These are phyloP conservation scores for Boletales sp. DNA, from an alignment of 768 basidiomycete species.

Conservation along the genomic window DNA sequence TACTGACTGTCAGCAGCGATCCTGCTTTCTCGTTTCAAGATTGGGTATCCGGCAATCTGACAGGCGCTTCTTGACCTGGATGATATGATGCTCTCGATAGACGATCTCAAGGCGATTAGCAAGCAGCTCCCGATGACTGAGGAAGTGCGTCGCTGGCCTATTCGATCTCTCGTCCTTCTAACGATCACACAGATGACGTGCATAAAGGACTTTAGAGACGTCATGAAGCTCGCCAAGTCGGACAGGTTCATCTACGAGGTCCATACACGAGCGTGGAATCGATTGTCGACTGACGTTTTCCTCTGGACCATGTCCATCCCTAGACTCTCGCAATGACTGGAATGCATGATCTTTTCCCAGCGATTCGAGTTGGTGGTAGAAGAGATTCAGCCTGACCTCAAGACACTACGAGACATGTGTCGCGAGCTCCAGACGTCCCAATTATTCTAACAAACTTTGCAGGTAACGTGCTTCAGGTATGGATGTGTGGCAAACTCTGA, in stretches of 20 bases:
- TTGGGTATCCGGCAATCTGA: constrained; percentile 62
- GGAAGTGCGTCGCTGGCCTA: constrained; percentile 47
- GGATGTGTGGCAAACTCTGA: background rate
- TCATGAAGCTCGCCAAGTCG: constrained; percentile 71
- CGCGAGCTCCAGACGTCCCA: constrained; percentile 60
- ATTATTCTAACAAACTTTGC: constrained; percentile 67
- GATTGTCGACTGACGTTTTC: constrained; percentile 3
- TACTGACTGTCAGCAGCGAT: constrained; percentile 51
- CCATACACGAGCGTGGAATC: constrained; percentile 5
- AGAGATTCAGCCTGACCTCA: constrained; percentile 79
- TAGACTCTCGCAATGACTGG: constrained; percentile 47
- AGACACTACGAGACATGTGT: constrained; percentile 66
- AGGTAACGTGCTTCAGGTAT: constrained; percentile 36
- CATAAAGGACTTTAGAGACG: constrained; percentile 67
- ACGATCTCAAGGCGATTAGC: constrained; percentile 71
- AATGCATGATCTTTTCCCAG: constrained; percentile 54
- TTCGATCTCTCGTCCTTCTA: background rate
- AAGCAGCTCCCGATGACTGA: constrained; percentile 78
- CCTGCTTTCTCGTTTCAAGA: constrained; percentile 76
- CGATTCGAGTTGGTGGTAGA: constrained; percentile 78
- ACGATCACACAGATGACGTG: constrained; percentile 46
- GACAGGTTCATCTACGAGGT: constrained; percentile 84
- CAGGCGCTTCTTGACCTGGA: constrained; percentile 69
- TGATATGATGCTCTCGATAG: constrained; percentile 63
- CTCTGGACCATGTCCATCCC: constrained; percentile 74